phyloP scores from a whole-genome alignment of 768 basidiomycete species.

The Pisolithus albus region DNA sequence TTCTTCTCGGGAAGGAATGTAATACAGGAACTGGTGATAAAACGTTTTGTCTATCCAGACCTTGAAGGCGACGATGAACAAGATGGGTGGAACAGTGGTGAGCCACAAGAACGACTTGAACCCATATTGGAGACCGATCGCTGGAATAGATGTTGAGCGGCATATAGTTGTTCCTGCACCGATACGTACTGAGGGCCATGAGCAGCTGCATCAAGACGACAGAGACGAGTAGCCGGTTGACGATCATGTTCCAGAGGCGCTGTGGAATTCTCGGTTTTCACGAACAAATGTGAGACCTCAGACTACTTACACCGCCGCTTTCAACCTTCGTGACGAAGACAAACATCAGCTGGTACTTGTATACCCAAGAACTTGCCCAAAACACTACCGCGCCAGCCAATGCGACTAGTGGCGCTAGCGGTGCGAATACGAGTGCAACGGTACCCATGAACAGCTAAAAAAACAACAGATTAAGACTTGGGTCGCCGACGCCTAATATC shows the following conservation, averaged over 20 bases:
- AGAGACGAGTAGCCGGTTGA: conserved; percentile 79
- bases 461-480: conserved; percentile 3
- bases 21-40: conserved; percentile 68
- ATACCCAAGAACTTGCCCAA: conserved; percentile 81
- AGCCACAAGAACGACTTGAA: conserved; percentile 75
- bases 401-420: conserved; percentile 84
- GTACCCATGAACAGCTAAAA: conserved; percentile 77
- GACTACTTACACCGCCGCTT: conserved; percentile 74
- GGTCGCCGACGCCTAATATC: not conserved
- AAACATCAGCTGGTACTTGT: conserved; percentile 98
- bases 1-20: conserved; percentile 76
- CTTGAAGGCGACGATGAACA: conserved; percentile 80
- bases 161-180: not conserved
- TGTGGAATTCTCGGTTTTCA: conserved; percentile 23
- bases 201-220: conserved; percentile 82
- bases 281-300: not conserved
- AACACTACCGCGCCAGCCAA: conserved; percentile 80
- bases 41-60: conserved; percentile 69
- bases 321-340: conserved; percentile 86
- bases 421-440: conserved; percentile 92
- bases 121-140: conserved; percentile 76
- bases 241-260: conserved; percentile 91
- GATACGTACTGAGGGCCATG: conserved; percentile 74
- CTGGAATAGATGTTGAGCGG: conserved; percentile 31
- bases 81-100: conserved; percentile 77